A percentile compares a stretch with the other conserved stretches of the same genome.
phyloP scores from a whole-genome alignment of 768 basidiomycete species.

The Baorangia bicolor region DNA sequence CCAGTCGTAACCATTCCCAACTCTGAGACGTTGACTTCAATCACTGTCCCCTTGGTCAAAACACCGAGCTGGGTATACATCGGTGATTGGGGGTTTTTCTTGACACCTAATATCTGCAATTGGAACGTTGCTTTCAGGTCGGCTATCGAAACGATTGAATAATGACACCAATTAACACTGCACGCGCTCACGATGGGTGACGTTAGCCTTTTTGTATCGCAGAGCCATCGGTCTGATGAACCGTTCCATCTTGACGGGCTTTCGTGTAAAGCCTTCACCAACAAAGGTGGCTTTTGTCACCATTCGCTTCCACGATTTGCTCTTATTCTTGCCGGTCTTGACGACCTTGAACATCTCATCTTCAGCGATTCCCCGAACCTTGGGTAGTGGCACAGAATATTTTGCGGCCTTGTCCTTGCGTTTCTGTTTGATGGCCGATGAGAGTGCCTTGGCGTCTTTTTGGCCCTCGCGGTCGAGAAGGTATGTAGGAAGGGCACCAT shows the following conservation, averaged over 20 bases:
- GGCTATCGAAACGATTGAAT: conserved; percentile 46
- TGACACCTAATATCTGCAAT: conserved; percentile 94
- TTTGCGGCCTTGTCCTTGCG: conserved; percentile 99
- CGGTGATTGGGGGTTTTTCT: conserved; percentile 99
- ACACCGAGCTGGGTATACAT: conserved; percentile 97
- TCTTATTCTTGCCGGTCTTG: conserved; percentile 95
- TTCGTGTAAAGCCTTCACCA: conserved; percentile 95
- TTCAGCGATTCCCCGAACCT: conserved; percentile 96
- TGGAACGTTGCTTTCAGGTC: conserved; percentile 99
- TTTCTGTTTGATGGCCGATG: conserved; percentile 95
- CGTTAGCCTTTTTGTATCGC: conserved; percentile 97
- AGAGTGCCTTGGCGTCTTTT: conserved; percentile 95
- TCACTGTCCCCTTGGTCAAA: conserved; percentile 96
- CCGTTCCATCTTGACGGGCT: conserved; percentile 98
- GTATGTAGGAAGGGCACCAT: conserved; percentile 92
- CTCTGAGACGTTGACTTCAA: conserved; percentile 99
- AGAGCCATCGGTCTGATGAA: conserved; percentile 98
- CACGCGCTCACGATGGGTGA: conserved; percentile 85
- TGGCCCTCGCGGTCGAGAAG: conserved; percentile 97
- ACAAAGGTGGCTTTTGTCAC: conserved; percentile 99
- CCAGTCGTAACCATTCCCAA: conserved; percentile 96
- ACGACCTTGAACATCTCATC: conserved; percentile 99
- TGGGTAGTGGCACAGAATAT: conserved; percentile 94
- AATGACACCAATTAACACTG: neutral
- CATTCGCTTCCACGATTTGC: conserved; percentile 99